Conservation (phyloP, 1,284 basidiomycete genomes). For the Singerocomus inundabilis region DNA sequence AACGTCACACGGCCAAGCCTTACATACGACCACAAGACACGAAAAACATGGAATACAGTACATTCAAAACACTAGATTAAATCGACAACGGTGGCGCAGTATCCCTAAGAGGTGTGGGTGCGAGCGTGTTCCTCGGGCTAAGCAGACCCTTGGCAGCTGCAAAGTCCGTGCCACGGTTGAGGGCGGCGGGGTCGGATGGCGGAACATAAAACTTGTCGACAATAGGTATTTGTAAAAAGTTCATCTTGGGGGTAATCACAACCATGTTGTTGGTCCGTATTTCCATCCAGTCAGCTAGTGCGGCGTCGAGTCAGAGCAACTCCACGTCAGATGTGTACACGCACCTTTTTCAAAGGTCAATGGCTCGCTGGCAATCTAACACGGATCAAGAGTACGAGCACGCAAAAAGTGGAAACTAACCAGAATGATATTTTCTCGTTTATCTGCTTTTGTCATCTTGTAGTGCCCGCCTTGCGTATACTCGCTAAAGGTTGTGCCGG, state of each 20-base stretch:
- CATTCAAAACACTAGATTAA: conserved; percentile 3
- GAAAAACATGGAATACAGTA: not conserved
- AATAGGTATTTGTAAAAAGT: conserved; percentile 92
- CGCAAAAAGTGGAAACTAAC: conserved; percentile 32
- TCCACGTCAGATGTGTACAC: conserved; percentile 17
- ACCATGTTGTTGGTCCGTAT: conserved; percentile 94
- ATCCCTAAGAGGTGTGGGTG: conserved; percentile 19
- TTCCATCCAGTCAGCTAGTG: conserved; percentile 90
- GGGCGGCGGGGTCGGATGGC: conserved; percentile 69
- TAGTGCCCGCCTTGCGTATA: conserved; percentile 87
- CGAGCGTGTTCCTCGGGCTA: conserved; percentile 45
- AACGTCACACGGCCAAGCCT: conserved; percentile 6
- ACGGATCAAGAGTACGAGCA: conserved; percentile 7
- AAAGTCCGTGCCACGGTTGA: conserved; percentile 64
- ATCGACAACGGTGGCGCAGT: conserved; percentile 22
- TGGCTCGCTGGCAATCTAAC: conserved; percentile 84
- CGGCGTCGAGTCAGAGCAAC: not conserved
- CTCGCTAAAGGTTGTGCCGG: conserved; percentile 92
- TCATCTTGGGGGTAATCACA: conserved; percentile 90
- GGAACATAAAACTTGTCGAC: conserved; percentile 87
- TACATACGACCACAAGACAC: not conserved
- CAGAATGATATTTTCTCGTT: conserved; percentile 93
- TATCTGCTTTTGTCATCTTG: conserved; percentile 95
- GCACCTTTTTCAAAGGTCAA: conserved; percentile 90
- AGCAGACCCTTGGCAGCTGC: conserved; percentile 73